Percentiles rank a stretch among this genome's conserved stretches.
phyloP scores from a whole-genome alignment of 192 early-diverging fungal species.

The Endogone sp. region DNA sequence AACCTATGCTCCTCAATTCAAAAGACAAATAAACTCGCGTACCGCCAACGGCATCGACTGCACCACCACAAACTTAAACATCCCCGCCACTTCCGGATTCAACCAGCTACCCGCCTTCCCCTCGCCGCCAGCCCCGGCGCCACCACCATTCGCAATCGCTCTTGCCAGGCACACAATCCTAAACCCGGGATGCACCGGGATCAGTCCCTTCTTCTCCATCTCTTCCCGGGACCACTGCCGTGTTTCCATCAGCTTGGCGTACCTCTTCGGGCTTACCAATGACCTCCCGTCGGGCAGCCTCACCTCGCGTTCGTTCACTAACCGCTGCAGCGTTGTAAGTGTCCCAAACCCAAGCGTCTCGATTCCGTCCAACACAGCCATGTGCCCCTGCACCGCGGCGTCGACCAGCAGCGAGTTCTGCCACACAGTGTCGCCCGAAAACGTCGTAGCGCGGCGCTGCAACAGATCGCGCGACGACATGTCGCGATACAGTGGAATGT shows the following conservation, averaged over 20 bases:
- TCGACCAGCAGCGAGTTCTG: slow-evolving; percentile 67
- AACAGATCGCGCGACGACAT: slow-evolving; percentile 79
- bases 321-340: slow-evolving; percentile 57
- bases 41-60: slow-evolving; percentile 37
- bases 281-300: slow-evolving; percentile 63
- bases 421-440: slow-evolving; percentile 73
- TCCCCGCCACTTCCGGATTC: slow-evolving; percentile 60
- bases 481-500: slow-evolving; percentile 71
- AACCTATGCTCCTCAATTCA: not conserved
- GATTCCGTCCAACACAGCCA: slow-evolving; percentile 73
- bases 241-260: slow-evolving; percentile 45
- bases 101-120: slow-evolving; percentile 61
- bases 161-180: slow-evolving; percentile 68
- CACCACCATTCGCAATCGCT: slow-evolving; percentile 40
- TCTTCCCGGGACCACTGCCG: slow-evolving; percentile 43
- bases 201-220: slow-evolving; percentile 42
- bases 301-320: slow-evolving; percentile 66
- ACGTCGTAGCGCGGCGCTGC: slow-evolving; percentile 67
- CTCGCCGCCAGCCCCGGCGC: slow-evolving; percentile 31
- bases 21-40: not conserved
- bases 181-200: slow-evolving; percentile 68
- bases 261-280: slow-evolving; percentile 50
- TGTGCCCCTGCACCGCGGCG: slow-evolving; percentile 65
- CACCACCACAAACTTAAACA: slow-evolving; percentile 72
- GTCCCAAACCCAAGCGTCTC: slow-evolving; percentile 70